Evolutionary conservation across 2,329 filamentous ascomycete genomes (phyloP), one percentile per base, ranked within the genome.

Genomic region (Botryotinia convoluta): DNA sequence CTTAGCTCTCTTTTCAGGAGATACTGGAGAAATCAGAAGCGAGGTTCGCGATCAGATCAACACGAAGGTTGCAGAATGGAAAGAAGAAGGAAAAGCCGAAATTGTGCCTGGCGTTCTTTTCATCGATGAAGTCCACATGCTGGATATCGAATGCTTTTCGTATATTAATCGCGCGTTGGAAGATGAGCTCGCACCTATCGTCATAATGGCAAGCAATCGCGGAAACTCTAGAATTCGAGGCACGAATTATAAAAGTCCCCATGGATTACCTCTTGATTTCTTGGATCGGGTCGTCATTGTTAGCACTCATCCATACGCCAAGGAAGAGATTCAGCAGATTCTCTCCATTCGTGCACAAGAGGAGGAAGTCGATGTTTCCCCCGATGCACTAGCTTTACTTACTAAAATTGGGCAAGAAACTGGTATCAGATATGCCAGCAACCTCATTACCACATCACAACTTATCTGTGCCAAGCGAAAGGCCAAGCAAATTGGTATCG

Each of bases 121-220:
- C 86, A 97, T 99, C 80, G 96, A 99, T 80, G 96, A 99, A 85
- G 95, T 99, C 8, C 96, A 99, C 86, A 98, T 99, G 95, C 92
- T 99, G 73, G 96, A 99, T 82, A 98, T 98, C 77, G 96, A 99
- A 84, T 98, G 95, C 86, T 99, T 97, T 86, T 97, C 94, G 62
- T 99, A 97, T 86, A 92, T 99, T 87, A 99, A 99, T 86, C 93
- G 96, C 70, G 96, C 96, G 0, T 87, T 99, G 62, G 96, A 99
- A 84, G 94, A 95, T 74, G 94, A 98, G 79, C 88, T 99, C 45
- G 94, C 96, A 1, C 96, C 96, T 57, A 95, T 99, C 77, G 95
- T 99, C 82, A 99, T 99, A 84, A 99, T 99, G 96, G 96, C 96
- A 72, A 97, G 93, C 87, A 99, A 99, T 85, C 89, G 96, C 74